Percentiles rank a stretch among this genome's conserved stretches.
Conservation (phyloP, 345 rosid species). For the Euclidium syriacum region DNA sequence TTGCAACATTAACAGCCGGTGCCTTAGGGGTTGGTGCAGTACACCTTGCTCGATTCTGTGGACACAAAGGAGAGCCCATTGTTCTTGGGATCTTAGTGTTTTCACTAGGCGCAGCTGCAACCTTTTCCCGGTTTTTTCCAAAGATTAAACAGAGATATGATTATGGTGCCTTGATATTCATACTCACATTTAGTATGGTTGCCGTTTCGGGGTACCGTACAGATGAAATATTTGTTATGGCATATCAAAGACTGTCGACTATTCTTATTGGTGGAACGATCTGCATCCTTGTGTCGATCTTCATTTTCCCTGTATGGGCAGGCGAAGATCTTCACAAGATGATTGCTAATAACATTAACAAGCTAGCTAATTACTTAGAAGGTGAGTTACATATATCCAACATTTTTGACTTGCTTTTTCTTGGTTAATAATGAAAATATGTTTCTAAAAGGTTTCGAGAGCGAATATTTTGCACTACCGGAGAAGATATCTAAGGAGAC, state of each 20-base stretch:
- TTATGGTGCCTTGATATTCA: conserved; percentile 71
- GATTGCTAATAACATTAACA: conserved; percentile 43
- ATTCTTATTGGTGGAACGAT: conserved; percentile 55
- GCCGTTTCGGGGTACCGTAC: conserved; percentile 60
- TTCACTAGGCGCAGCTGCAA: conserved; percentile 51
- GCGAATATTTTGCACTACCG: conserved; percentile 40
- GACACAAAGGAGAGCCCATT: conserved; percentile 54
- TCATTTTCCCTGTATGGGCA: conserved; percentile 66
- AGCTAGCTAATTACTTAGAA: conserved; percentile 52
- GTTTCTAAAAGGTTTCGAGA: conserved; percentile 46
- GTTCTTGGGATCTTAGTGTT: conserved; percentile 69
- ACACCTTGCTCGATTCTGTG: conserved; percentile 52
- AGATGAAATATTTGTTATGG: conserved; percentile 45
- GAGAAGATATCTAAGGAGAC: conserved; percentile 31
- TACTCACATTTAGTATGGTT: conserved; percentile 72
- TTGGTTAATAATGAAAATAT: neutral
- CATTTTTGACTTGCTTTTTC: neutral
- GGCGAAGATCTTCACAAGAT: conserved; percentile 66
- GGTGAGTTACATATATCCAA: conserved; percentile 35
- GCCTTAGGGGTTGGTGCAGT: conserved; percentile 61
- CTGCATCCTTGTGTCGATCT: conserved; percentile 43
- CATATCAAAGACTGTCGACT: conserved; percentile 56
- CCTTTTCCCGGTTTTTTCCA: conserved; percentile 72
- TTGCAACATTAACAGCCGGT: conserved; percentile 64
- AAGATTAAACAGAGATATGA: conserved; percentile 75